Evolutionary conservation across 768 basidiomycete genomes (phyloP).

Genomic region (Boletus huronensis): DNA sequence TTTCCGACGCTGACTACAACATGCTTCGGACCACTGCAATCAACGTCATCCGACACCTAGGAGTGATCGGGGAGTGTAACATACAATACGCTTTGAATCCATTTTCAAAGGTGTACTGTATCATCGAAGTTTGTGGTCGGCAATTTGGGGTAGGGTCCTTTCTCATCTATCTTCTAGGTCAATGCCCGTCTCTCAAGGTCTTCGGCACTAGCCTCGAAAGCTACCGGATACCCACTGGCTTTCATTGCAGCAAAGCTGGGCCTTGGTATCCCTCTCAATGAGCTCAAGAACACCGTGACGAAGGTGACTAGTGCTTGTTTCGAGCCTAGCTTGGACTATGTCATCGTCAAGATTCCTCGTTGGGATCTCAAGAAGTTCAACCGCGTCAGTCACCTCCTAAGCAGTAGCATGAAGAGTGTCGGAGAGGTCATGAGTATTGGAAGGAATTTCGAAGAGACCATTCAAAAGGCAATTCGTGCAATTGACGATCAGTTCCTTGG

Average conservation of each 20-base stretch:
- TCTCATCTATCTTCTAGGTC: constrained; percentile 42
- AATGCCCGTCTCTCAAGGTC: constrained; percentile 98
- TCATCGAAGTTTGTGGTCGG: constrained; percentile 72
- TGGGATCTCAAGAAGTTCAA: constrained; percentile 99
- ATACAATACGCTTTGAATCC: constrained; percentile 99
- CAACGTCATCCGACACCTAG: constrained; percentile 97
- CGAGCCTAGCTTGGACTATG: constrained; percentile 95
- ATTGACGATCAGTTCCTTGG: constrained; percentile 95
- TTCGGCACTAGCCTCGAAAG: constrained; percentile 96
- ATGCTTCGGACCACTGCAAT: constrained; percentile 98
- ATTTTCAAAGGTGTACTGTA: constrained; percentile 92
- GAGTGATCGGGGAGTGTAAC: constrained; percentile 97
- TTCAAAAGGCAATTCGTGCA: constrained; percentile 95
- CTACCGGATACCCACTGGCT: constrained; percentile 95
- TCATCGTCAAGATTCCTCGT: constrained; percentile 97
- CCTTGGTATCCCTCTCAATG: constrained; percentile 94
- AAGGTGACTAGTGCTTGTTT: constrained; percentile 97
- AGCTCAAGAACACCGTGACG: constrained; percentile 97
- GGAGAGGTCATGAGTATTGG: constrained; percentile 99
- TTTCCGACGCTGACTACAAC: constrained; percentile 99
- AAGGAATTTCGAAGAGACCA: constrained; percentile 96
- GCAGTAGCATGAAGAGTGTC: constrained; percentile 98
- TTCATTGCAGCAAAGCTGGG: constrained; percentile 99
- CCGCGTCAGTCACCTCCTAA: constrained; percentile 85
- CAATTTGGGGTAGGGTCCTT: neutral